Percentiles rank a stretch among this genome's conserved stretches.
phyloP scores from a whole-genome alignment of 805 yeast species.

The Pichia scutulata region DNA sequence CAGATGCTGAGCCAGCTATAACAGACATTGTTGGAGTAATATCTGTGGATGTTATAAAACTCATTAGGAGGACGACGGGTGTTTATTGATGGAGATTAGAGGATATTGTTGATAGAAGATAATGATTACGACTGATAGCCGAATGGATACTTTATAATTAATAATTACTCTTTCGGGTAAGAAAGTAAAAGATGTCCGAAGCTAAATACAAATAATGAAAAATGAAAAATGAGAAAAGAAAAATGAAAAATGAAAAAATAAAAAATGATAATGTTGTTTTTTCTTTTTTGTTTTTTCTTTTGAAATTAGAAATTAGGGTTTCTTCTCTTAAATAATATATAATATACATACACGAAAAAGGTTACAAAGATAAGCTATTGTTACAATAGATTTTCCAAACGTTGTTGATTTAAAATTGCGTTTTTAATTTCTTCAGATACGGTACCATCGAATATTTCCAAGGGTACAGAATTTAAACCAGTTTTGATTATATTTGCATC shows the following conservation, averaged over 20 bases:
- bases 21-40: slow-evolving; percentile 33
- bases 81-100: background rate
- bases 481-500: slow-evolving; percentile 40
- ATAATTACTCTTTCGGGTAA: background rate
- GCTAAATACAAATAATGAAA: background rate
- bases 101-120: too few species aligned
- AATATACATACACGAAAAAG: background rate
- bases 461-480: slow-evolving; percentile 56
- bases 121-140: too few species aligned
- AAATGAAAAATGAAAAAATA: too few species aligned
- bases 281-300: too few species aligned
- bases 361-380: background rate
- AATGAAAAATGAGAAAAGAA: too few species aligned
- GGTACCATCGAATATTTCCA: slow-evolving; percentile 48
- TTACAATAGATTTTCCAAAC: slow-evolving; percentile 32
- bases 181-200: background rate
- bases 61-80: background rate
- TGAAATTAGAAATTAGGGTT: background rate
- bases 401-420: slow-evolving; percentile 59
- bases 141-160: too few species aligned
- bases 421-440: slow-evolving; percentile 48
- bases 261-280: too few species aligned
- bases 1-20: slow-evolving; percentile 67
- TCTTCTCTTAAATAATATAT: too few species aligned
- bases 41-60: background rate